A percentile compares a stretch with the other conserved stretches of the same genome.
Evolutionary conservation across 805 yeast genomes (phyloP).

Genomic region (Saturnispora bothae): DNA sequence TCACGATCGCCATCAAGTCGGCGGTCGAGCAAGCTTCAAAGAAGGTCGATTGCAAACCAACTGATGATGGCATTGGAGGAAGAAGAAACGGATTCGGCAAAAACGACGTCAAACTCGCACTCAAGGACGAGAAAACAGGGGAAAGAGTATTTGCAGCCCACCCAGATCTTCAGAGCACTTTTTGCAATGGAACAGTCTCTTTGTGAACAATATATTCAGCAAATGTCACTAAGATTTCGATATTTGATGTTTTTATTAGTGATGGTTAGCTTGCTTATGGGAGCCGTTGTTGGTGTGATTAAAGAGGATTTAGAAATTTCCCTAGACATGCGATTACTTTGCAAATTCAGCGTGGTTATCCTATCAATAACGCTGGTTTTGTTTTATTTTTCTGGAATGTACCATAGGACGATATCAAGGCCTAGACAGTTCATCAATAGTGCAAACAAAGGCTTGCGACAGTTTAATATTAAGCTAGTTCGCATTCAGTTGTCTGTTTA

Average conservation of each 20-base stretch:
- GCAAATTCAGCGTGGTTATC: constrained; percentile 50
- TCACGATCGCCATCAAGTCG: neutral
- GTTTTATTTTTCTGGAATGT: constrained; percentile 84
- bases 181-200: constrained; percentile 78
- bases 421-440: constrained; percentile 71
- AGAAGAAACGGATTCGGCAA: constrained; percentile 1
- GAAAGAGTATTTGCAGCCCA: constrained; percentile 7
- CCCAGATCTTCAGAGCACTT: constrained; percentile 66
- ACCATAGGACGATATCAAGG: constrained; percentile 68
- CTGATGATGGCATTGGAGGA: constrained; percentile 2
- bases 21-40: neutral
- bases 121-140: neutral
- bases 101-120: constrained; percentile 1
- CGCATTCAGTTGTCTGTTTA: constrained; percentile 33
- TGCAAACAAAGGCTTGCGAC: constrained; percentile 85
- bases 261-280: constrained; percentile 24
- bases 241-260: constrained; percentile 45
- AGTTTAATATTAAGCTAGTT: constrained; percentile 68
- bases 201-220: constrained; percentile 69
- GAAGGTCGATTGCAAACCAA: neutral
- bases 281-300: too few species aligned
- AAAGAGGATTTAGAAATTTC: too few species aligned
- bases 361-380: constrained; percentile 58
- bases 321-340: too few species aligned
- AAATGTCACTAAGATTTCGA: constrained; percentile 52